A percentile compares a stretch with the other conserved stretches of the same genome.
phyloP scores from a whole-genome alignment of 352 stramenopile genomes.

The Phytophthora rubi region DNA sequence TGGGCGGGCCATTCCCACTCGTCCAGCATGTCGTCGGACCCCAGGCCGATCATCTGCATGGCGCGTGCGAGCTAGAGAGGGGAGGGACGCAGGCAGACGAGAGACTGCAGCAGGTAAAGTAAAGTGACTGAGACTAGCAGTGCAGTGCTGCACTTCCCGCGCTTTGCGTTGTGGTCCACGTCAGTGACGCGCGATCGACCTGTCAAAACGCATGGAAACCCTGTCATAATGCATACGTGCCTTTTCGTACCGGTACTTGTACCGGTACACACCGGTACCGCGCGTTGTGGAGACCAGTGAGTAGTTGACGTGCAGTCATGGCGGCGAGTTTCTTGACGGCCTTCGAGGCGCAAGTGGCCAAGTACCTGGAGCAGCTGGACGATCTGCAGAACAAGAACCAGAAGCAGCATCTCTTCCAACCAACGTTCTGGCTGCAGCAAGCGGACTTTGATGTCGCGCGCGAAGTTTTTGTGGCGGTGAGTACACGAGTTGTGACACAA shows the following conservation, averaged over 20 bases:
- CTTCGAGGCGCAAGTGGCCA: slow-evolving; percentile 60
- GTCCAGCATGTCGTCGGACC: slow-evolving; percentile 42
- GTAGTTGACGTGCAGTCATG: slow-evolving; percentile 29
- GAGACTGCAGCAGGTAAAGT: neutral
- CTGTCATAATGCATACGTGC: too few relatives aligned
- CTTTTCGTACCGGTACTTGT: too few relatives aligned
- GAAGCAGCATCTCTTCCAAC: slow-evolving; percentile 62
- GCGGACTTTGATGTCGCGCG: slow-evolving; percentile 79
- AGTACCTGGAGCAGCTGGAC: slow-evolving; percentile 67
- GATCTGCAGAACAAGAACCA: slow-evolving; percentile 63
- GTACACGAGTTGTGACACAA: neutral
- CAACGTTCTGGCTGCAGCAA: slow-evolving; percentile 82
- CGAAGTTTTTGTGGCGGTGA: slow-evolving; percentile 82
- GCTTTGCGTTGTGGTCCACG: neutral
- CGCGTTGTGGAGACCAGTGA: too few relatives aligned
- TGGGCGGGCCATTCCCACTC: slow-evolving; percentile 81
- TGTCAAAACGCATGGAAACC: too few relatives aligned
- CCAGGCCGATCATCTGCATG: slow-evolving; percentile 24
- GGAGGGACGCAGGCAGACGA: neutral
- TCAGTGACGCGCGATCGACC: neutral
- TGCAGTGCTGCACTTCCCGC: neutral
- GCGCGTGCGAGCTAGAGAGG: slow-evolving; percentile 3
- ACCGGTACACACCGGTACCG: too few relatives aligned
- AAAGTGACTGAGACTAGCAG: neutral
- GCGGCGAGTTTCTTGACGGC: slow-evolving; percentile 55